These are phyloP conservation scores for Cercophora samala DNA, from an alignment of 495 filamentous ascomycete genomes.

Conservation along the genomic window DNA sequence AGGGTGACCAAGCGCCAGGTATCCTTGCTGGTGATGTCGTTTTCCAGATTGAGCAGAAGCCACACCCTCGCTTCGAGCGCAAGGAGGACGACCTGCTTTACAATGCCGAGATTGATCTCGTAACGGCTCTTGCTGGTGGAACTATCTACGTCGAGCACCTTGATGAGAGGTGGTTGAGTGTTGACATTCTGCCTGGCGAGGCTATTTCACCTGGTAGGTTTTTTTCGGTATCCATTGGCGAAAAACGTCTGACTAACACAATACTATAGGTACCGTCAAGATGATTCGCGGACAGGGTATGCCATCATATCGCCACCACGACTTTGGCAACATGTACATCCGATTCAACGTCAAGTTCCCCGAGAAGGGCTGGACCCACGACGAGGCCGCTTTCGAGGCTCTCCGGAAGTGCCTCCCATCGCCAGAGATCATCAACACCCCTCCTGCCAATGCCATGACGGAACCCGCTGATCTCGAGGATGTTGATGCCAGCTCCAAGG, in stretches of 20 bases:
- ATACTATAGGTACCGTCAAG: slow-evolving; percentile 74
- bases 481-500: slow-evolving; percentile 68
- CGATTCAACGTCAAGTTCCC: slow-evolving; percentile 98
- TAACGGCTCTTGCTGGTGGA: slow-evolving; percentile 91
- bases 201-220: slow-evolving; percentile 87
- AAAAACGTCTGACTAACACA: slow-evolving; percentile 18
- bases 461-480: slow-evolving; percentile 81
- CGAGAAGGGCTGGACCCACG: slow-evolving; percentile 57
- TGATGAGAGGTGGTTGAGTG: slow-evolving; percentile 91
- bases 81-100: slow-evolving; percentile 96
- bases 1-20: slow-evolving; percentile 95
- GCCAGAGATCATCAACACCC: slow-evolving; percentile 55
- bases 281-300: slow-evolving; percentile 96
- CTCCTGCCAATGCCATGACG: slow-evolving; percentile 79
- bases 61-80: slow-evolving; percentile 88
- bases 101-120: slow-evolving; percentile 90
- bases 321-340: slow-evolving; percentile 94
- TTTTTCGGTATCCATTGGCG: background rate
- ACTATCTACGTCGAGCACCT: slow-evolving; percentile 90
- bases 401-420: slow-evolving; percentile 81
- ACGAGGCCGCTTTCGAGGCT: slow-evolving; percentile 54
- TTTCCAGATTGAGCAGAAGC: slow-evolving; percentile 98
- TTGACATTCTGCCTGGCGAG: slow-evolving; percentile 87
- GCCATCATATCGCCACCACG: slow-evolving; percentile 94
- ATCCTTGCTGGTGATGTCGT: slow-evolving; percentile 90